Conservation (phyloP, 1,139 yeast species). For the Geotrichum histeridarum region DNA sequence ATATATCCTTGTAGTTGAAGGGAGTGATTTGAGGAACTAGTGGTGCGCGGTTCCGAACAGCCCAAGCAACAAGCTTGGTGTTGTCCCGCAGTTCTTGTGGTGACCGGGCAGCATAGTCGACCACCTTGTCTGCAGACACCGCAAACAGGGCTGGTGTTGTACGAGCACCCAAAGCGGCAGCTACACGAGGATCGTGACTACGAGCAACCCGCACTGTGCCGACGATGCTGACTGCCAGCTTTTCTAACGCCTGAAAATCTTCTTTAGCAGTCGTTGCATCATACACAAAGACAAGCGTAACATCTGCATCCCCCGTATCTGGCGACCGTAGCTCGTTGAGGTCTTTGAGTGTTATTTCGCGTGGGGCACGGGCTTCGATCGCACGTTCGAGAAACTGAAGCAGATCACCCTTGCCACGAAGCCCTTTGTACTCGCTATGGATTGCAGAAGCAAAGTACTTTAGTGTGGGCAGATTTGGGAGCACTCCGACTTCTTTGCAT, state of each 20-base stretch:
- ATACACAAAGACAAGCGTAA: conserved; percentile 38
- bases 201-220: conserved; percentile 37
- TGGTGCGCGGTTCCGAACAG: conserved; percentile 35
- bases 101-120: conserved; percentile 32
- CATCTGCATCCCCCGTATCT: conserved; percentile 14
- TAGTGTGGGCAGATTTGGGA: conserved; percentile 32
- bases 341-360: conserved; percentile 28
- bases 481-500: conserved; percentile 35
- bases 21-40: conserved; percentile 39
- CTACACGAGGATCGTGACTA: conserved; percentile 32
- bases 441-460: conserved; percentile 34
- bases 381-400: conserved; percentile 34
- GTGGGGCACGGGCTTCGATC: conserved; percentile 29
- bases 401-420: conserved; percentile 36
- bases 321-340: conserved; percentile 24
- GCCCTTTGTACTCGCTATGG: conserved; percentile 34
- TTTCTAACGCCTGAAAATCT: conserved; percentile 39
- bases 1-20: conserved; percentile 34
- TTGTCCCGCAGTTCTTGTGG: conserved; percentile 37
- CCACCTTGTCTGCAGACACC: conserved; percentile 30
- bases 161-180: conserved; percentile 30
- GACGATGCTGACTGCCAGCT: conserved; percentile 34
- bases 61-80: conserved; percentile 33
- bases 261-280: conserved; percentile 39
- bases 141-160: conserved; percentile 37